A percentile compares a stretch with the other conserved stretches of the same genome.
Evolutionary conservation across 805 yeast species (phyloP).

Genomic region (Wickerhamiella occidentalis): DNA sequence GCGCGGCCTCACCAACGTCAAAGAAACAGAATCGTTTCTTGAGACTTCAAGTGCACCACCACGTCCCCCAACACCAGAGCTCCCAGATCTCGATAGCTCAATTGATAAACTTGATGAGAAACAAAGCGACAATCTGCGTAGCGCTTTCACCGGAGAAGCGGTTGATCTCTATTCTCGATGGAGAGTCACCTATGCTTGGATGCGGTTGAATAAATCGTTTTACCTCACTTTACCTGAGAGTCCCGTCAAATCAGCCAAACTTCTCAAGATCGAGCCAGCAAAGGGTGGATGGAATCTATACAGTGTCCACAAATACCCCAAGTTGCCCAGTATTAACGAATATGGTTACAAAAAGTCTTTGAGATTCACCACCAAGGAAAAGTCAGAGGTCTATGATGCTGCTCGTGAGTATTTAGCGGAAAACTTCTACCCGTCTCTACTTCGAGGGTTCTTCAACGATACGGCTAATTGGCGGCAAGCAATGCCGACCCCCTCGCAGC

Average conservation of each 20-base stretch:
- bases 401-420: background rate
- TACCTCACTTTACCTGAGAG: background rate
- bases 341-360: background rate
- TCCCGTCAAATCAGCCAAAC: background rate
- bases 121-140: background rate
- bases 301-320: background rate
- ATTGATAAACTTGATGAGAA: background rate
- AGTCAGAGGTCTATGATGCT: background rate
- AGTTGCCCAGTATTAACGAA: background rate
- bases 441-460: background rate
- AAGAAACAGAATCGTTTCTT: background rate
- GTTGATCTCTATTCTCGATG: background rate
- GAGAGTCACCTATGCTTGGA: background rate
- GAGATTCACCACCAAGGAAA: background rate
- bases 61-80: background rate
- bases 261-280: background rate
- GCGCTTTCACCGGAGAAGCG: background rate
- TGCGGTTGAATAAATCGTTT: background rate
- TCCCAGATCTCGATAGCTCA: background rate
- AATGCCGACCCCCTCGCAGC: background rate
- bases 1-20: background rate
- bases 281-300: background rate
- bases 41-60: background rate
- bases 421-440: background rate
- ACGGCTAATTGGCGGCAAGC: conserved; percentile 2